Base-by-base conservation (phyloP, 306 rosid genomes). In the Quercus cerris region DNA sequence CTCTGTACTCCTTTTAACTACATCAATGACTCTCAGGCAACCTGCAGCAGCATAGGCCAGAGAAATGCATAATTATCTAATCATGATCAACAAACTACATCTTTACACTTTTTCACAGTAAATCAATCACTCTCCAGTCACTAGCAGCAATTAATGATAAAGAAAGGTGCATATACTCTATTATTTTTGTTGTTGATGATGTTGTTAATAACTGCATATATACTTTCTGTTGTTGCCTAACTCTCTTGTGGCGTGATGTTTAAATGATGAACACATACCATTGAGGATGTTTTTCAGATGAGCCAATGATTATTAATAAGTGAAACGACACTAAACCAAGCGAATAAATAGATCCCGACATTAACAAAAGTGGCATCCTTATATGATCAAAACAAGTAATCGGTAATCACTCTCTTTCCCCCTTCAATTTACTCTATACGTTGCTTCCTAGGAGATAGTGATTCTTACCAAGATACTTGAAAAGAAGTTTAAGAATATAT, bases 21-120 rank as follows among this genome's bases (percentile, higher is more conserved):
- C 74, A 75, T 91, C 89, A 94, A 70, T 92, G 98, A 80, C 98
- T 94, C 90, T 94, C 99, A 25, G 99, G 97, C 77, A 94, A 88
- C 90, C 97, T 94, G 90, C 59, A 30, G 77, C 30, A 27, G 23
- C 72, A 81, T 30, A 73, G 66, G 73, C 77, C 82, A 83, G 71
- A 77, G 67, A 55, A 64, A 72, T 70, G 52, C 27, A 38, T 25
- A 72, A 70, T 82, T 81, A 86, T 63, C 64, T 7, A 33, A 67
- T 31, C 71, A 19, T 67, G 51, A 33, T 7, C 25, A 28, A 33
- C 19, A 31, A 67, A 31, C 14, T 33, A 30, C 15, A 15, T 64
- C 44, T 30, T 41, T 17, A 64, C 11, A 28, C 28, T 35, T 46
- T 28, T 15, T 3, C n/a, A 6, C 15, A 19, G 25, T 30, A 33